phyloP scores from a whole-genome alignment of 805 yeast species.

The Ogataea methylovora region DNA sequence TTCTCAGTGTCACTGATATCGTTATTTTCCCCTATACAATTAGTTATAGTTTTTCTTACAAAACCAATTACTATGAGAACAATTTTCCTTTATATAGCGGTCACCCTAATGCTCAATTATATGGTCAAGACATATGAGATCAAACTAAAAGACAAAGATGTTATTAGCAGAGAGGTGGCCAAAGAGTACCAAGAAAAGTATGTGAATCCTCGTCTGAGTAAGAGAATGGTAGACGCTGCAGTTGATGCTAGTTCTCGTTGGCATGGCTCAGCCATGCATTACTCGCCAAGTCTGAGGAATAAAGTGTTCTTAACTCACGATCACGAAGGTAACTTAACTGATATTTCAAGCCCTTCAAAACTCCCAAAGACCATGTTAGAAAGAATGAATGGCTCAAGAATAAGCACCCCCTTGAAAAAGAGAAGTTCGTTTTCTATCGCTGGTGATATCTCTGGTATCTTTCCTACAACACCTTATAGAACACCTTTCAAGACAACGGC shows the following conservation, averaged over 20 bases:
- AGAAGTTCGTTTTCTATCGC: not conserved
- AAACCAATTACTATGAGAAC: slow-evolving; percentile 10
- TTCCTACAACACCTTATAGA: not conserved
- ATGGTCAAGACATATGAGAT: slow-evolving; percentile 35
- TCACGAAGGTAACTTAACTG: slow-evolving; percentile 7
- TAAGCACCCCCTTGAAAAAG: not conserved
- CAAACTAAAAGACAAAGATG: slow-evolving; percentile 49
- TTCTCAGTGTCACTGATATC: slow-evolving; percentile 45
- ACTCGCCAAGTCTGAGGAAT: slow-evolving; percentile 21
- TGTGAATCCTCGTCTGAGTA: slow-evolving; percentile 49
- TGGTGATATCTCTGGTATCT: not conserved
- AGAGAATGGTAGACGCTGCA: slow-evolving; percentile 48
- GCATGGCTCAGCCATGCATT: slow-evolving; percentile 14
- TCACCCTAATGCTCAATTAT: slow-evolving; percentile 31
- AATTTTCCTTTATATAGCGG: slow-evolving; percentile 22
- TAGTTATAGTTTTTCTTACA: slow-evolving; percentile 28
- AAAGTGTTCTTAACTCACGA: slow-evolving; percentile 48
- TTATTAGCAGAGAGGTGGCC: slow-evolving; percentile 51
- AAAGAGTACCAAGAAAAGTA: slow-evolving; percentile 58
- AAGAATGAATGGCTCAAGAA: slow-evolving; percentile 1
- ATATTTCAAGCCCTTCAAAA: slow-evolving; percentile 3
- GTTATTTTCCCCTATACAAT: slow-evolving; percentile 52
- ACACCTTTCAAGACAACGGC: slow-evolving; percentile 1
- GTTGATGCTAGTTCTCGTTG: slow-evolving; percentile 42
- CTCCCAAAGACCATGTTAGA: slow-evolving; percentile 1